phyloP scores from a whole-genome alignment of 2,329 filamentous ascomycete genomes.

The Harringtonia lauricola region DNA sequence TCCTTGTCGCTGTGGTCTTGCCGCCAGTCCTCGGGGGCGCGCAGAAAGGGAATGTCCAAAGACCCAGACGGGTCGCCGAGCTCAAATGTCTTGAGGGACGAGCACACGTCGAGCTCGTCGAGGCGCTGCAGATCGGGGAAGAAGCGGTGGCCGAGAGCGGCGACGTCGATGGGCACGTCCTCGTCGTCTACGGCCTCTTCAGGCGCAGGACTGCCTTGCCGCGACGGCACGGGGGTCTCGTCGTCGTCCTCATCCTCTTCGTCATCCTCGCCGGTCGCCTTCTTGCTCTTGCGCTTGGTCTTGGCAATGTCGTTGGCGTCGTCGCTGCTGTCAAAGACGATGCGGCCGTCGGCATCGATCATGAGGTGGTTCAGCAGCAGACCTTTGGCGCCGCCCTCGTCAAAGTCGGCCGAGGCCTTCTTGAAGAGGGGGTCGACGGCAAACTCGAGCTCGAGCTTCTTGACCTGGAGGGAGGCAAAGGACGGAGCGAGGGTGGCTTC shows the following conservation, averaged over 20 bases:
- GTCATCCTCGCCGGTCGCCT: slow-evolving; percentile 24
- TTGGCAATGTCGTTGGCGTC: slow-evolving; percentile 51
- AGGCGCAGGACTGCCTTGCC: slow-evolving; percentile 9
- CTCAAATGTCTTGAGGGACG: slow-evolving; percentile 88
- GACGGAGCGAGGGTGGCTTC: slow-evolving; percentile 89
- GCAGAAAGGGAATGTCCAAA: slow-evolving; percentile 84
- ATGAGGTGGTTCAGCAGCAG: slow-evolving; percentile 92
- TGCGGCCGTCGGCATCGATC: slow-evolving; percentile 82
- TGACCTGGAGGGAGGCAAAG: slow-evolving; percentile 79
- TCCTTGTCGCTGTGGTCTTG: slow-evolving; percentile 54
- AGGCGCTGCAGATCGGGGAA: slow-evolving; percentile 70
- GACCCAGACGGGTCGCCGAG: slow-evolving; percentile 77
- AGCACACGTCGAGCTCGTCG: slow-evolving; percentile 85
- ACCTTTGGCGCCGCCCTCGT: slow-evolving; percentile 94
- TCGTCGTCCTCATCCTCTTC: slow-evolving; percentile 28
- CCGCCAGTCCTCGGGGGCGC: slow-evolving; percentile 77
- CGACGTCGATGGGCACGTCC: slow-evolving; percentile 69
- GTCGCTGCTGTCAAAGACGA: slow-evolving; percentile 97
- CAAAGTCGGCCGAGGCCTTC: slow-evolving; percentile 95
- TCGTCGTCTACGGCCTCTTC: slow-evolving; percentile 28
- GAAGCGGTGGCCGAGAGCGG: slow-evolving; percentile 64
- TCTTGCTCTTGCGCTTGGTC: slow-evolving; percentile 25
- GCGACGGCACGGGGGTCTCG: slow-evolving; percentile 19
- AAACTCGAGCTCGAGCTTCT: slow-evolving; percentile 96
- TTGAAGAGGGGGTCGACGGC: slow-evolving; percentile 98